Conservation (phyloP, 2,329 filamentous ascomycete species). For the Diaporthe citri region DNA sequence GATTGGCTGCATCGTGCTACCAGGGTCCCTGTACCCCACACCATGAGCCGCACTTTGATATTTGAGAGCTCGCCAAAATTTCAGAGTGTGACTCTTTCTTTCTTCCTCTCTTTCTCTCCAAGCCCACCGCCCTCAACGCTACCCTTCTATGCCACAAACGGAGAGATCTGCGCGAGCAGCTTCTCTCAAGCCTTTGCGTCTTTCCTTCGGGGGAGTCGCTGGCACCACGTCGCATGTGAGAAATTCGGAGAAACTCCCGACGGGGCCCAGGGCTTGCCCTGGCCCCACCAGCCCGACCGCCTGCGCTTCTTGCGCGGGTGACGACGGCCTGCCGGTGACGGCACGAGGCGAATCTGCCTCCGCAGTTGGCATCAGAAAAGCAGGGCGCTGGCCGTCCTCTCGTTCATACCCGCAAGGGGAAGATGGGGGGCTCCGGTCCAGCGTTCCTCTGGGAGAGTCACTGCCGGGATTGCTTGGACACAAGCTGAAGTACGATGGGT, state of each 20-base stretch:
- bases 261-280: constrained; percentile 42
- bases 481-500: constrained; percentile 51
- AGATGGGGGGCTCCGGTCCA: constrained; percentile 38
- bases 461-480: constrained; percentile 49
- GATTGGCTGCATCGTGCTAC: neutral
- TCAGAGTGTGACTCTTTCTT: constrained; percentile 40
- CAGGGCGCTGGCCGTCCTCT: constrained; percentile 45
- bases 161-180: constrained; percentile 60
- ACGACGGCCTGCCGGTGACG: constrained; percentile 48
- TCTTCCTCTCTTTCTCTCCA: constrained; percentile 59
- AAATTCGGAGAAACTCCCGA: constrained; percentile 61
- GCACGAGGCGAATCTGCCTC: constrained; percentile 47
- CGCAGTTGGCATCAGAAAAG: constrained; percentile 53
- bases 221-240: constrained; percentile 77
- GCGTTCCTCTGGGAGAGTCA: constrained; percentile 46
- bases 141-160: constrained; percentile 91
- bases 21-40: constrained; percentile 13
- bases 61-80: constrained; percentile 43
- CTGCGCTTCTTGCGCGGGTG: constrained; percentile 37
- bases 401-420: constrained; percentile 35
- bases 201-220: constrained; percentile 23
- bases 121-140: constrained; percentile 86
- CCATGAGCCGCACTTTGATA: constrained; percentile 41
- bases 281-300: constrained; percentile 40
- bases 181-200: constrained; percentile 47